A percentile compares a stretch with the other conserved stretches of the same genome.
phyloP scores from a whole-genome alignment of 305 asterid genomes.

The Plantago rigida region DNA sequence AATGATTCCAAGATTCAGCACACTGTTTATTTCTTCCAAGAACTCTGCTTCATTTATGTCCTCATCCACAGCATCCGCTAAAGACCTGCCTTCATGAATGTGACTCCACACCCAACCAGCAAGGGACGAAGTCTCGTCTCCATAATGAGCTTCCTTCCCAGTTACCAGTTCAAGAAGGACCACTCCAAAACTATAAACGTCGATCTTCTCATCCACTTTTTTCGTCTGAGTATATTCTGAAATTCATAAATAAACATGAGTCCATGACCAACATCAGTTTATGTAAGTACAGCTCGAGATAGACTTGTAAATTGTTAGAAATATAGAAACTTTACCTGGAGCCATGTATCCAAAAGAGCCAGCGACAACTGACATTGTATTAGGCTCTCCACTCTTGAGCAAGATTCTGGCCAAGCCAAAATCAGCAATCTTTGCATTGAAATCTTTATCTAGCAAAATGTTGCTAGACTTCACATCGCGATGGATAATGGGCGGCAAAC shows the following conservation, averaged over 20 bases:
- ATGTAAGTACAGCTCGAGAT: not conserved
- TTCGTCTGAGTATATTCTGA: slow-evolving; percentile 76
- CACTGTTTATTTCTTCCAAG: slow-evolving; percentile 48
- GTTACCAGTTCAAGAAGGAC: slow-evolving; percentile 70
- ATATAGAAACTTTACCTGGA: slow-evolving; percentile 45
- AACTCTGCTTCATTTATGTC: slow-evolving; percentile 51
- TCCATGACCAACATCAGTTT: not conserved
- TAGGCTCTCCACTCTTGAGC: slow-evolving; percentile 53
- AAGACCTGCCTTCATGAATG: slow-evolving; percentile 39
- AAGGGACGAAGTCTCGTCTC: slow-evolving; percentile 61
- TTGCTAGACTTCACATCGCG: slow-evolving; percentile 66
- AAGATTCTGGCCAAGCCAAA: slow-evolving; percentile 58
- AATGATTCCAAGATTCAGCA: slow-evolving; percentile 63
- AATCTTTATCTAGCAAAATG: slow-evolving; percentile 41
- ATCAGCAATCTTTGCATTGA: slow-evolving; percentile 69
- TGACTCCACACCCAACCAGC: slow-evolving; percentile 76
- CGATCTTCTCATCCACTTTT: slow-evolving; percentile 74
- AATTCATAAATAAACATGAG: slow-evolving; percentile 1
- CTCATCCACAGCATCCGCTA: slow-evolving; percentile 43
- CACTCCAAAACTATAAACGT: slow-evolving; percentile 82
- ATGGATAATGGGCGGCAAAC: slow-evolving; percentile 53
- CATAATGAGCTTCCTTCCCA: slow-evolving; percentile 65
- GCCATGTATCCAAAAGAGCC: slow-evolving; percentile 93
- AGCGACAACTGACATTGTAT: slow-evolving; percentile 71
- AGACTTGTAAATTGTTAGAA: not conserved